Evolutionary conservation across 805 yeast species (phyloP), one percentile per base, ranked within the genome.

Genomic region (Ogataea minuta): DNA sequence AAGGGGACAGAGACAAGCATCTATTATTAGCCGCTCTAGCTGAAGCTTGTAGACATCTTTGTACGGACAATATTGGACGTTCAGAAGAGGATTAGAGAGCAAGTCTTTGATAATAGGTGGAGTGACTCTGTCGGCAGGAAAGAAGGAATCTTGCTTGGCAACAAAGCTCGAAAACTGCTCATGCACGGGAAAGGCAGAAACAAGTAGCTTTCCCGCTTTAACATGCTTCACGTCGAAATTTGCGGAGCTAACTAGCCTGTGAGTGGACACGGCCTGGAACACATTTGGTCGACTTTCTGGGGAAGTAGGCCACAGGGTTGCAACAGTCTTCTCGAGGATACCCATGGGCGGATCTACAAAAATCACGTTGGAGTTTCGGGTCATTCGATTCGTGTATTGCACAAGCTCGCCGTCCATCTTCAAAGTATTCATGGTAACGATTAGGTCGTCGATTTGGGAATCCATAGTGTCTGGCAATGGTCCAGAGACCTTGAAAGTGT

Each of bases 291-390:
- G 30, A 5, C 23, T 16, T 0, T 13, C 13, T 2, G 36, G 11
- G 15, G 36, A 30, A 1, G 19, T 8, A 1, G 41, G 28, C 34
- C 50, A 46, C 3, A 50, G 15, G 2, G 16, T 19, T 1, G 29
- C n/a, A 4, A 48, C 19, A 3, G 45, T 33, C 1, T n/a, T 29
- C 11, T 53, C 53, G 4, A 52, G 28, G 7, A 35, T 28, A 7
- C 55, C 59, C 10, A 51, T 41, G 13, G 37, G 24, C 1, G 63
- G 59, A 37, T 58, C 48, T 9, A 59, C 45, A 28, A 59, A 45
- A 3, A 58, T n/a, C 5, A 59, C 15, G 28, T 46, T 55, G 7
- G 63, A 44, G 9, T 50, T 33, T 11, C 29, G 23, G 0, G 48
- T 14, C n/a, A 56, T 44, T 16, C 39, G 29, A 3, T 29, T 30